A percentile compares a stretch with the other conserved stretches of the same genome.
Conservation (phyloP, 2,329 filamentous ascomycete genomes). For the Leptodontidium sp. region DNA sequence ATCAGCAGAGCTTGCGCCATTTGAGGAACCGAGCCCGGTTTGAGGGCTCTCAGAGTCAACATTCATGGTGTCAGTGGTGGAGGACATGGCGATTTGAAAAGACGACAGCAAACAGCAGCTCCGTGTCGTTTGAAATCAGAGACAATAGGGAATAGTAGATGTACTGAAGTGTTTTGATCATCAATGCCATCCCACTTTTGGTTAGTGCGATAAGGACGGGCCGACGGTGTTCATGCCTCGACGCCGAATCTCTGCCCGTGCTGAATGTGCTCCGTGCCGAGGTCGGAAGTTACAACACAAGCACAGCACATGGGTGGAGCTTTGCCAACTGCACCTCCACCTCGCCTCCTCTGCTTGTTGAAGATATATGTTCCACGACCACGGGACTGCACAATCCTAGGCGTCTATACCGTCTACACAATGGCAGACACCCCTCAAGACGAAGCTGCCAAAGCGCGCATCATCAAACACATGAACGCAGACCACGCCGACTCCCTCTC, state of each 20-base stretch:
- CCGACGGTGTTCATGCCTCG: too few relatives aligned
- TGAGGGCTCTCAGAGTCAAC: constrained; percentile 11
- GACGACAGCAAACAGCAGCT: neutral
- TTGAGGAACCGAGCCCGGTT: neutral
- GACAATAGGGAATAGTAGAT: neutral
- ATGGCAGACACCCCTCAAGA: constrained; percentile 46
- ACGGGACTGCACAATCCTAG: too few relatives aligned
- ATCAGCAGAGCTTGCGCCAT: neutral
- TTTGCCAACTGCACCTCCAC: too few relatives aligned
- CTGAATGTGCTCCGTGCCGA: neutral
- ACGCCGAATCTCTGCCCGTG: too few relatives aligned
- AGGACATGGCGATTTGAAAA: neutral
- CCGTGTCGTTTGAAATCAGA: neutral
- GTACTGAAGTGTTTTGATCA: neutral
- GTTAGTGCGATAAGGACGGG: neutral
- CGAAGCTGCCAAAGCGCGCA: constrained; percentile 62
- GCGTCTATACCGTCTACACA: neutral
- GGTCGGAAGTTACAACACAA: neutral
- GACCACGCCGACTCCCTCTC: constrained; percentile 79
- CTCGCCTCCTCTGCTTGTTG: neutral
- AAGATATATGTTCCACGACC: neutral
- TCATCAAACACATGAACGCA: constrained; percentile 86
- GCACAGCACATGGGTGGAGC: neutral
- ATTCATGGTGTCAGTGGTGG: neutral
- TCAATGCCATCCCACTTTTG: neutral